Evolutionary conservation across 2,329 filamentous ascomycete species (phyloP), one percentile per base, ranked within the genome.

Genomic region (Aspergillus sp.): DNA sequence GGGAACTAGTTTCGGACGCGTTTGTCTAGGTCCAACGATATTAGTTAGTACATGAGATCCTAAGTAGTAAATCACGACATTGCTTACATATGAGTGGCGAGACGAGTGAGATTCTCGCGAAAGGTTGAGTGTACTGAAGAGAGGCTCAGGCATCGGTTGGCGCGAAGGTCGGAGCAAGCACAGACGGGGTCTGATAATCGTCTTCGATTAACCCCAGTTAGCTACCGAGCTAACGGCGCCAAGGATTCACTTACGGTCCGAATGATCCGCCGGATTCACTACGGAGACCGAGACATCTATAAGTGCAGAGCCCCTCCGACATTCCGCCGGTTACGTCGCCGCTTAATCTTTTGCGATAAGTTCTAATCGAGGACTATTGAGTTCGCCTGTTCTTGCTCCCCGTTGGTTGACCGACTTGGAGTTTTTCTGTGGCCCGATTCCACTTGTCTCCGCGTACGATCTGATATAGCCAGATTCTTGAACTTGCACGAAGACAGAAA

Each of bases 231-330:
- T 30, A 18, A 26, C 9, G 5, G 47, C 41, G 48, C 48, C 48
- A 43, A 57, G 54, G 44, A 30, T 13, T 47, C 60, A 20, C 9
- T 30, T 17, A 5, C 62, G 56, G 64, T 62, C 4, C 30, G 3
- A 48, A 18, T 32, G 4, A 13, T 9, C 6, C 11, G 20, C 63
- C 56, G 61, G 53, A 45, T 17, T 24, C 5, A 8, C 24, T 66
- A 66, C 61, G 64, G 69, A 43, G 57, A 48, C 57, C 66, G 56
- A 58, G 57, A 62, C 39, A 45, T 26, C 62, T 61, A 52, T 32
- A 56, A 48, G 51, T 60, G 61, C 63, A 66, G 48, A 56, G 59
- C 68, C 69, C 70, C 70, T 72, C 69, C 56, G 62, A 51, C 59
- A 56, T 69, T 71, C 69, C 56, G 62, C 50, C 59, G 56, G 61